phyloP scores from a whole-genome alignment of 208 protist genomes.

The Porcisia hertigi region DNA sequence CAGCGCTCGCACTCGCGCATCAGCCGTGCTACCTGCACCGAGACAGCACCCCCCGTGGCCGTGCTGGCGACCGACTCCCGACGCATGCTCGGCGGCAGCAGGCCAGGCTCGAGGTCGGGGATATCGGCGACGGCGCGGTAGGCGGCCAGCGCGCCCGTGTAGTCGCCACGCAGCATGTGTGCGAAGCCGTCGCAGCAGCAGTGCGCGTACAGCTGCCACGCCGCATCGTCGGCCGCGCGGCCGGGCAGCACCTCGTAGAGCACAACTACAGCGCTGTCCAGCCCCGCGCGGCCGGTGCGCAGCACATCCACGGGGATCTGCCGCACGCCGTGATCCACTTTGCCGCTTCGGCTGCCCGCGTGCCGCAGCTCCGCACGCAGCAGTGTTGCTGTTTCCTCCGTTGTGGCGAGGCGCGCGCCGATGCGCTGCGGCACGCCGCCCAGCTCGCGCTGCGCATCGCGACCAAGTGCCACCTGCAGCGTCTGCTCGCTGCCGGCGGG shows the following conservation, averaged over 20 bases:
- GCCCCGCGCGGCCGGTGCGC: constrained; percentile 7
- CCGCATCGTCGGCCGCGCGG: constrained; percentile 7
- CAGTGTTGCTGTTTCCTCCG: constrained; percentile 44
- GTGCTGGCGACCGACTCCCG: constrained; percentile 17
- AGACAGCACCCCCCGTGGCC: constrained; percentile 12
- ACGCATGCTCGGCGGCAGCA: constrained; percentile 14
- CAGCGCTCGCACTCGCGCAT: no score
- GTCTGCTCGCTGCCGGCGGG: constrained; percentile 16
- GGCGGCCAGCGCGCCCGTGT: constrained; percentile 27
- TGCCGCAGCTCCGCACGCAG: constrained; percentile 16
- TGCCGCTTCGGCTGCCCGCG: constrained; percentile 9
- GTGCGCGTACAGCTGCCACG: constrained; percentile 29
- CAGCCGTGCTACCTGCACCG: constrained; percentile 26
- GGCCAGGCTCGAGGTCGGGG: constrained; percentile 16
- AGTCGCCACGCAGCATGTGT: constrained; percentile 45
- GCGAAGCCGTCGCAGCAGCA: constrained; percentile 33
- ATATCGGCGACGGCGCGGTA: constrained; percentile 26
- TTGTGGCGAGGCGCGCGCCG: constrained; percentile 34
- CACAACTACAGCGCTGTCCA: constrained; percentile 23
- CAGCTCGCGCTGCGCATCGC: constrained; percentile 31
- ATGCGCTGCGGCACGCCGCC: constrained; percentile 26
- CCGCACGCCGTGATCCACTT: constrained; percentile 33
- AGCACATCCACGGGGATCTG: constrained; percentile 36
- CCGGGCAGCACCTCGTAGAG: constrained; percentile 35
- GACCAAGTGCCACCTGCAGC: constrained; percentile 29